These are phyloP conservation scores for Penicillium daleae DNA, from an alignment of 495 filamentous ascomycete species.

Conservation along the genomic window DNA sequence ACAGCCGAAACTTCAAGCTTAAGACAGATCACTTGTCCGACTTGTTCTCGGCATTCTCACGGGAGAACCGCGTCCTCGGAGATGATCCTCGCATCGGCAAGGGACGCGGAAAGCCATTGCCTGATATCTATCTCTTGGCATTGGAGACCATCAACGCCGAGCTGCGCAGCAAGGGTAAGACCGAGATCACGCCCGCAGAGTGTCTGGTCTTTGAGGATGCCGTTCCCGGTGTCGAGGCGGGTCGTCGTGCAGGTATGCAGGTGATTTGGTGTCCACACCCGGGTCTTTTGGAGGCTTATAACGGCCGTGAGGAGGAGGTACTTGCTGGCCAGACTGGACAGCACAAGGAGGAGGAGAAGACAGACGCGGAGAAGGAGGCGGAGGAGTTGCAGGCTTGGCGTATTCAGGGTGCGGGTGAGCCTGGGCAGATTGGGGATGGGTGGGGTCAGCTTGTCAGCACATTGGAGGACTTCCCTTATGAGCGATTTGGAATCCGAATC, in stretches of 20 bases:
- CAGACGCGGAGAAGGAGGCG: slow-evolving; percentile 47
- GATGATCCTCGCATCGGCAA: slow-evolving; percentile 81
- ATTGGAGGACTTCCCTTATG: slow-evolving; percentile 74
- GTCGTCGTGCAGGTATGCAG: slow-evolving; percentile 89
- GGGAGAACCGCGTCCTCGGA: slow-evolving; percentile 71
- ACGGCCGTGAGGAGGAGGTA: slow-evolving; percentile 77
- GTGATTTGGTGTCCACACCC: slow-evolving; percentile 92
- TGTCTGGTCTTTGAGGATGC: slow-evolving; percentile 97
- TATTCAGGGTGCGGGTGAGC: slow-evolving; percentile 49
- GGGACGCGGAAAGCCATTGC: slow-evolving; percentile 88
- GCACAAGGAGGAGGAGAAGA: slow-evolving; percentile 60
- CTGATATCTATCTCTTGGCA: slow-evolving; percentile 93
- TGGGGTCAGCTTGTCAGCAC: slow-evolving; percentile 66
- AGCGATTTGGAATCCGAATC: slow-evolving; percentile 65
- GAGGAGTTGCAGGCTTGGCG: slow-evolving; percentile 46
- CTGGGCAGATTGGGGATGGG: slow-evolving; percentile 67
- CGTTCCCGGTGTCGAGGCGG: slow-evolving; percentile 90
- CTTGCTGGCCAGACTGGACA: slow-evolving; percentile 80
- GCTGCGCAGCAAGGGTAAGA: slow-evolving; percentile 60
- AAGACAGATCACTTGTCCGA: slow-evolving; percentile 77
- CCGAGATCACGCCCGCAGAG: slow-evolving; percentile 76
- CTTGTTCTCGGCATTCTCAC: slow-evolving; percentile 74
- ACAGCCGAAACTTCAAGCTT: slow-evolving; percentile 69
- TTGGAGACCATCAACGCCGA: slow-evolving; percentile 81
- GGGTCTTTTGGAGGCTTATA: slow-evolving; percentile 73